phyloP scores from a whole-genome alignment of 2,329 filamentous ascomycete genomes.

The Curvularia sp. region DNA sequence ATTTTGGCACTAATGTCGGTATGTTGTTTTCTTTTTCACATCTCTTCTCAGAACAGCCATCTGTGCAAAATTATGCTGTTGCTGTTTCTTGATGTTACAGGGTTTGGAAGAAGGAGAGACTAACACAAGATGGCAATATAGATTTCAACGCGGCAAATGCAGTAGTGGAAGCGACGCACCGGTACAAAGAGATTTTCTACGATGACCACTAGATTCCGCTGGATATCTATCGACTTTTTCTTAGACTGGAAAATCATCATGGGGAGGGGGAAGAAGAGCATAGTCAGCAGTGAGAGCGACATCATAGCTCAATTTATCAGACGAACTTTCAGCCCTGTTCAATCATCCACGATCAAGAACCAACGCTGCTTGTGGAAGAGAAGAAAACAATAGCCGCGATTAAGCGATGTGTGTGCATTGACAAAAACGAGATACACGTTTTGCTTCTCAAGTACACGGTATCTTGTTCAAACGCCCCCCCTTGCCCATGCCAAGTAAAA shows the following conservation, averaged over 20 bases:
- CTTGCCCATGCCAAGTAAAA: neutral
- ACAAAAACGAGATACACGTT: neutral
- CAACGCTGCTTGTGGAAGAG: neutral
- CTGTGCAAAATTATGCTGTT: neutral
- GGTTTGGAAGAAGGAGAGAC: neutral
- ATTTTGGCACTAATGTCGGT: conserved; percentile 75
- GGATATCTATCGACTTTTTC: neutral
- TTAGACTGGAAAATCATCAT: neutral
- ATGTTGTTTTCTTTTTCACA: conserved; percentile 48
- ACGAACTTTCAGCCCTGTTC: neutral
- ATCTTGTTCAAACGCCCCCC: neutral
- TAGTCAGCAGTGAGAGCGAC: neutral
- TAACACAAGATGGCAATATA: conserved; percentile 44
- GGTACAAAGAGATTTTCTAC: conserved; percentile 82
- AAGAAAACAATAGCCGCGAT: neutral
- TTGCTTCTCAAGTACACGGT: neutral
- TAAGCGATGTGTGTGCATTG: neutral
- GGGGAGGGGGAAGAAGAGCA: neutral
- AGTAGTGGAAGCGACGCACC: conserved; percentile 86
- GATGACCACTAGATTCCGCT: conserved; percentile 49
- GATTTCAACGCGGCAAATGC: conserved; percentile 78
- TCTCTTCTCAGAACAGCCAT: neutral
- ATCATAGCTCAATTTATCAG: neutral
- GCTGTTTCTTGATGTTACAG: neutral
- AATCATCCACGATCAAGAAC: neutral